Evolutionary conservation across 352 stramenopile species (phyloP).

Genomic region (Globisporangium cylindrosporum): DNA sequence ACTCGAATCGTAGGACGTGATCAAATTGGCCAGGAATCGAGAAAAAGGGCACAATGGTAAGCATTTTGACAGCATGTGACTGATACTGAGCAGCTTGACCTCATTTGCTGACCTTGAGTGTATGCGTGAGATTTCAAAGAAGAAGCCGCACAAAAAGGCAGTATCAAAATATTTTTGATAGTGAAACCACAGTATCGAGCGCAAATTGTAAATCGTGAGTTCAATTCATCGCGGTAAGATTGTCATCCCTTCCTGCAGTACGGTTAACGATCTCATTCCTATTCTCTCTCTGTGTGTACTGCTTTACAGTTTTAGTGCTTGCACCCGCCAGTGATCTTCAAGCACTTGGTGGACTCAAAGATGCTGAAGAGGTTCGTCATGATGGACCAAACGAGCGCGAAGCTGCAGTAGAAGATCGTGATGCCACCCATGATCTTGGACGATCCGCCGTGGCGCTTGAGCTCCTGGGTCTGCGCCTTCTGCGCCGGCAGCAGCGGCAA

Average conservation of each 20-base stretch:
- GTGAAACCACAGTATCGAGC: background rate
- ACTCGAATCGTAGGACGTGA: background rate
- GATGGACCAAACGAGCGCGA: constrained; percentile 20
- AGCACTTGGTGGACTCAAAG: constrained; percentile 18
- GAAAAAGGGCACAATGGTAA: background rate
- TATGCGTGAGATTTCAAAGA: background rate
- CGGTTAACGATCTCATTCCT: background rate
- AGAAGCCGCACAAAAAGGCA: background rate
- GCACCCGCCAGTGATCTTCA: constrained; percentile 16
- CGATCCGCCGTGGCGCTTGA: constrained; percentile 22
- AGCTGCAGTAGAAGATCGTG: constrained; percentile 21
- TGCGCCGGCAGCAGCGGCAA: constrained; percentile 23
- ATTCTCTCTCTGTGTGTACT: background rate
- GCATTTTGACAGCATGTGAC: background rate
- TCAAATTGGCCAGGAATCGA: background rate
- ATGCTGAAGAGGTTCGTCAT: constrained; percentile 23
- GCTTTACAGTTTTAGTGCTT: constrained; percentile 4
- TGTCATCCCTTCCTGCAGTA: background rate
- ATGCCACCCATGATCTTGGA: constrained; percentile 15
- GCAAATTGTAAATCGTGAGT: background rate
- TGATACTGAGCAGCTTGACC: background rate
- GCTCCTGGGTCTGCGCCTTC: constrained; percentile 26
- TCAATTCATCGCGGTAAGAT: background rate
- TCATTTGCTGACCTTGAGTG: background rate
- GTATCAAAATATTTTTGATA: background rate